These are phyloP conservation scores for Microcyclospora pomicola DNA, from an alignment of 2,329 filamentous ascomycete species.

Conservation along the genomic window DNA sequence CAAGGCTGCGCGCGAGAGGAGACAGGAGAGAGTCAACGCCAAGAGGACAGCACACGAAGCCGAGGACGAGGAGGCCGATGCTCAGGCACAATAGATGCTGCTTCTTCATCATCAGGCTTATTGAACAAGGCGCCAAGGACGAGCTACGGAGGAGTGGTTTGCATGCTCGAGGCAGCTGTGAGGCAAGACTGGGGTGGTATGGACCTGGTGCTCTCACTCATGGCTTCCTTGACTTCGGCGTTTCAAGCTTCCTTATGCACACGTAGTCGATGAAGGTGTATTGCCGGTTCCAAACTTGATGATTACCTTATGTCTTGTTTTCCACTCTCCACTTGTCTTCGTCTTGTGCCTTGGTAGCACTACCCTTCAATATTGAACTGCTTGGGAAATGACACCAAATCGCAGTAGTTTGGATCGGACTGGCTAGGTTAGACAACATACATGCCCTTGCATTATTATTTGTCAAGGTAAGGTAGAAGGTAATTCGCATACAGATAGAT, in stretches of 20 bases:
- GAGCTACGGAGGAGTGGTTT: background rate
- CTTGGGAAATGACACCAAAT: no score
- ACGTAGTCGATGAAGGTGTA: background rate
- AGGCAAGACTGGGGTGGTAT: background rate
- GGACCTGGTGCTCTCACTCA: background rate
- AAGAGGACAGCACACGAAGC: slow-evolving; percentile 80
- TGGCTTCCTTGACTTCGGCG: background rate
- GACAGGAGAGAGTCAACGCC: slow-evolving; percentile 76
- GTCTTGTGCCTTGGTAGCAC: no score
- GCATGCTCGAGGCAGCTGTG: background rate
- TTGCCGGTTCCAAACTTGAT: background rate
- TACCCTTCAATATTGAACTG: no score
- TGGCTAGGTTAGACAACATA: no score
- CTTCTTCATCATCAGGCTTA: slow-evolving; percentile 1
- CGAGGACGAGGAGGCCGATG: slow-evolving; percentile 42
- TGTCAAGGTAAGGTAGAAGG: no score
- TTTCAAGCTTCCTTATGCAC: background rate
- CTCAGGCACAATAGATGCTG: slow-evolving; percentile 2
- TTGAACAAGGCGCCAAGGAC: background rate
- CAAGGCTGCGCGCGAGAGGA: slow-evolving; percentile 99
- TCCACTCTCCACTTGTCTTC: no score
- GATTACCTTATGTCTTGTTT: background rate
- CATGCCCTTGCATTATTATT: no score
- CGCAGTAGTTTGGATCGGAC: no score
- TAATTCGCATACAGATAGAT: no score